Evolutionary conservation across 352 stramenopile genomes (phyloP).

Genomic region (Phytophthora constricta): DNA sequence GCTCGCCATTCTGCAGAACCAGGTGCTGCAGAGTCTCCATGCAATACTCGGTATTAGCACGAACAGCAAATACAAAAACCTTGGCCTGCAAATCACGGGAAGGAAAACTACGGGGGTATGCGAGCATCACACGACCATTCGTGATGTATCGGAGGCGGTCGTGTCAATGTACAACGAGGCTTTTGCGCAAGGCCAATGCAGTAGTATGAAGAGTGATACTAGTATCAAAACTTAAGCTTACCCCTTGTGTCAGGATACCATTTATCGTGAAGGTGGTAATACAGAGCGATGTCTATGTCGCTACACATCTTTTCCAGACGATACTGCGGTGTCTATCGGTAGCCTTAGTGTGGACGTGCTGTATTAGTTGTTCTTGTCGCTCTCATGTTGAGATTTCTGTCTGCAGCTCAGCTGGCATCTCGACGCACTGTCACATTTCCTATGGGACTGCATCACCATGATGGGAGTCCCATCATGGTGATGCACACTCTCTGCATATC

Average conservation of each 20-base stretch:
- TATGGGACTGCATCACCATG: no score
- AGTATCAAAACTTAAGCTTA: no score
- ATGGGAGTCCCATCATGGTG: background rate
- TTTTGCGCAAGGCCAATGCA: no score
- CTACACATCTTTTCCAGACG: no score
- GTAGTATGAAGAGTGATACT: no score
- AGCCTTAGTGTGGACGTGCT: background rate
- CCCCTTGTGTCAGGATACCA: no score
- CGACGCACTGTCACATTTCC: background rate
- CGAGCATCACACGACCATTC: background rate
- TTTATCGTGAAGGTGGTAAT: no score
- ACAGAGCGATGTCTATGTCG: no score
- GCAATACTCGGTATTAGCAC: background rate
- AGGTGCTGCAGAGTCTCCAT: background rate
- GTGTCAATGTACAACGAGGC: no score
- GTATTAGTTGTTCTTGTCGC: background rate
- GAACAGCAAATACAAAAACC: background rate
- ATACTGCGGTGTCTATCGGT: no score
- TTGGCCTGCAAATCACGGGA: background rate
- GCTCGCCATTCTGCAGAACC: background rate
- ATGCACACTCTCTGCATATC: background rate
- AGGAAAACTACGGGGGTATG: background rate
- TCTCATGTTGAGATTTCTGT: background rate
- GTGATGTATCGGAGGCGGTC: no score
- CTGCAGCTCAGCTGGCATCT: background rate